These are phyloP conservation scores for Sicyos edulis DNA, from an alignment of 306 rosid species.

Conservation along the genomic window DNA sequence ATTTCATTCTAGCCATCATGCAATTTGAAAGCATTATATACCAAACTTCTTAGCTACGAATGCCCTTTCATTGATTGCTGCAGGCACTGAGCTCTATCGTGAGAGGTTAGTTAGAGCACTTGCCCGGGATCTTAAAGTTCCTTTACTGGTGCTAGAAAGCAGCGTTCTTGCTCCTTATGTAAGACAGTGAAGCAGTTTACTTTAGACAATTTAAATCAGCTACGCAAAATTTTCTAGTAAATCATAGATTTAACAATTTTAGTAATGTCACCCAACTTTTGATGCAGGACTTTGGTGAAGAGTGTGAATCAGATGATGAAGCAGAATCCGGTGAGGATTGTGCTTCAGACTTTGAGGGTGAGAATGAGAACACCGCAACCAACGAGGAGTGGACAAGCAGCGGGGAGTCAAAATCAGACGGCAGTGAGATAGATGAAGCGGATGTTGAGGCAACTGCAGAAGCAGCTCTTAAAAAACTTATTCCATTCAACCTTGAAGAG, in stretches of 20 bases:
- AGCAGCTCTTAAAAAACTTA: constrained; percentile 76
- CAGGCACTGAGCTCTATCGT: constrained; percentile 93
- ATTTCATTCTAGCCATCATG: background rate
- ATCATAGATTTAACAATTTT: constrained; percentile 9
- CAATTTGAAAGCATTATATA: background rate
- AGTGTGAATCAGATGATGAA: constrained; percentile 75
- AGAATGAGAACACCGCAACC: constrained; percentile 58
- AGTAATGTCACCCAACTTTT: constrained; percentile 30
- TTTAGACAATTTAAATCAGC: background rate
- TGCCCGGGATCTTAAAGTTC: constrained; percentile 76
- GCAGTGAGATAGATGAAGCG: constrained; percentile 71
- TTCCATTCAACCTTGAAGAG: constrained; percentile 52
- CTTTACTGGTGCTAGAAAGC: constrained; percentile 80
- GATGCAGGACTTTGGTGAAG: constrained; percentile 81
- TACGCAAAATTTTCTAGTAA: background rate
- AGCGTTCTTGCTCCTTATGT: constrained; percentile 88
- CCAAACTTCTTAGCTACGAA: background rate
- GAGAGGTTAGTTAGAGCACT: constrained; percentile 92
- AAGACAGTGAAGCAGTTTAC: constrained; percentile 29
- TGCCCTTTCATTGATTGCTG: constrained; percentile 20
- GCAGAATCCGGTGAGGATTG: constrained; percentile 58
- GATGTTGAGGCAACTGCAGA: constrained; percentile 59
- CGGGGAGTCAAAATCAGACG: constrained; percentile 62
- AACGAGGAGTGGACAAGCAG: constrained; percentile 82
- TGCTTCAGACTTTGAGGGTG: constrained; percentile 68